These are phyloP conservation scores for Beauveria scarabaeidicola DNA, from an alignment of 2,329 filamentous ascomycete species.

Conservation along the genomic window DNA sequence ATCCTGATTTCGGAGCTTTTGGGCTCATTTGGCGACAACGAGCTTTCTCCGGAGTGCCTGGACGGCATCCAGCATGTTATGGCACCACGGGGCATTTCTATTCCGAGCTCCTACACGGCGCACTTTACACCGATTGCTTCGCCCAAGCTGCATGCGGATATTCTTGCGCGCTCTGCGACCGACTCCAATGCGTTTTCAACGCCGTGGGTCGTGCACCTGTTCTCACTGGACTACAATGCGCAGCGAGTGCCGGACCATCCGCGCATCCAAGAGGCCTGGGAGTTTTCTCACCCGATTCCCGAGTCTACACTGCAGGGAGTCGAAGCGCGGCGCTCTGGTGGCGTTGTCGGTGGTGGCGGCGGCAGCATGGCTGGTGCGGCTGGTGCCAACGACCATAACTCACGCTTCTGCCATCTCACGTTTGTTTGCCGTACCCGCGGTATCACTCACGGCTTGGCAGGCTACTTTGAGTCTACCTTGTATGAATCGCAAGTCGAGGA, in stretches of 20 bases:
- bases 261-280: conserved; percentile 70
- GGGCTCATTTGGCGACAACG: conserved; percentile 93
- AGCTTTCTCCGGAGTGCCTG: conserved; percentile 90
- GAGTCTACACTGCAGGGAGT: conserved; percentile 45
- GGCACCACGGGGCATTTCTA: conserved; percentile 78
- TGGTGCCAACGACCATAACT: conserved; percentile 86
- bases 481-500: conserved; percentile 50
- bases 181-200: conserved; percentile 75
- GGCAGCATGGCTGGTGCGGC: conserved; percentile 68
- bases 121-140: conserved; percentile 88
- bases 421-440: conserved; percentile 75
- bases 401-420: conserved; percentile 65
- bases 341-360: conserved; percentile 56
- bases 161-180: conserved; percentile 50
- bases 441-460: conserved; percentile 81
- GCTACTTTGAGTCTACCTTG: conserved; percentile 95
- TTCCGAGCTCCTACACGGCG: conserved; percentile 87
- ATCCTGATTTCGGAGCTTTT: conserved; percentile 91
- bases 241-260: conserved; percentile 48
- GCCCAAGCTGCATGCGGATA: conserved; percentile 76
- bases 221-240: conserved; percentile 79
- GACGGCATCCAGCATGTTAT: conserved; percentile 92
- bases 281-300: conserved; percentile 70
- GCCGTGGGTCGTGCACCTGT: conserved; percentile 90
- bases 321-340: conserved; percentile 51